Percentiles rank a stretch among this genome's conserved stretches.
Conservation (phyloP, 2,329 filamentous ascomycete genomes). For the Xylaria sp. region DNA sequence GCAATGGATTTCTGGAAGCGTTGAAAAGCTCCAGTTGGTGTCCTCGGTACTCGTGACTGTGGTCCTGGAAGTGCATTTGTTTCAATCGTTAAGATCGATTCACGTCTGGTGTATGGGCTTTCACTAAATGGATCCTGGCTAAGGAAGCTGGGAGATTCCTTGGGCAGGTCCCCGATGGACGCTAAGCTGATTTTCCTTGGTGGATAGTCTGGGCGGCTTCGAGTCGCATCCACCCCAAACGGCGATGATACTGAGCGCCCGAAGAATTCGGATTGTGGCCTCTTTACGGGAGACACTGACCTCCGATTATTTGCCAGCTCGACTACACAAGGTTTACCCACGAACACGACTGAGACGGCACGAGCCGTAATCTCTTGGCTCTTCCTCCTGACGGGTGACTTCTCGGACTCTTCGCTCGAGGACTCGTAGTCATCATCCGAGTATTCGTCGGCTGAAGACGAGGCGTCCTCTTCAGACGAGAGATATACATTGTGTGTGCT, state of each 20-base stretch:
- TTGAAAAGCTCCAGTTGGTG: conserved; percentile 61
- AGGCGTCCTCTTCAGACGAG: conserved; percentile 73
- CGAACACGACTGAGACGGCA: conserved; percentile 68
- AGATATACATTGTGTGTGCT: conserved; percentile 70
- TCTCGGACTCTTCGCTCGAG: conserved; percentile 52
- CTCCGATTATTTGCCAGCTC: conserved; percentile 58
- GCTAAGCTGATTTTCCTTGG: conserved; percentile 58
- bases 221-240: conserved; percentile 46
- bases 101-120: conserved; percentile 51
- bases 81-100: conserved; percentile 42
- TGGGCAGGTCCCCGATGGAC: conserved; percentile 47
- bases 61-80: conserved; percentile 42
- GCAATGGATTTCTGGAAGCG: conserved; percentile 62
- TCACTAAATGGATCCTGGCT: conserved; percentile 65
- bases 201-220: conserved; percentile 48
- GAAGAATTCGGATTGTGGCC: conserved; percentile 45
- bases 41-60: conserved; percentile 55
- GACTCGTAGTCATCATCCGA: conserved; percentile 66
- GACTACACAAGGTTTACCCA: conserved; percentile 69
- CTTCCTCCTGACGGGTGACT: conserved; percentile 47
- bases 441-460: conserved; percentile 69
- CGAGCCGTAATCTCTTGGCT: conserved; percentile 68
- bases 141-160: conserved; percentile 60
- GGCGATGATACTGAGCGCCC: conserved; percentile 38
- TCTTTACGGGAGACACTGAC: conserved; percentile 57